Conservation (phyloP, 139 green algal species). For the Auxenochlorella pyrenoidosa region DNA sequence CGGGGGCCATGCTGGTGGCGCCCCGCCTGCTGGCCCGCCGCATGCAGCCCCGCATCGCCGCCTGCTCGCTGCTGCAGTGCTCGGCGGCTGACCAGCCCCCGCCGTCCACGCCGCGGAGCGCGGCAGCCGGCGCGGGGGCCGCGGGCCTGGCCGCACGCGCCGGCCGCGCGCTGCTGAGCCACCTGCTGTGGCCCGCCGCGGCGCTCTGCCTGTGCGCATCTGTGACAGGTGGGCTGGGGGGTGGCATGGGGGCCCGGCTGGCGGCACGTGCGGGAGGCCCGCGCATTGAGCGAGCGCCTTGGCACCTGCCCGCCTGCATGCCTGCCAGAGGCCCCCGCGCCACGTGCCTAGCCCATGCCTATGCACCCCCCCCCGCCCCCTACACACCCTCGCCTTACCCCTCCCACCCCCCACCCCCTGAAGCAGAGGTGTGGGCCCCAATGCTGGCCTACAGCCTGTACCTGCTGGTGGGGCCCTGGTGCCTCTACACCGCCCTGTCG, state of each 20-base stretch:
- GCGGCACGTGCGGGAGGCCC: too few relatives aligned
- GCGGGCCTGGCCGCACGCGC: too few relatives aligned
- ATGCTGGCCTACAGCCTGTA: slow-evolving; percentile 35
- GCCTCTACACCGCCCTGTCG: slow-evolving; percentile 40
- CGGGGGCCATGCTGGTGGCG: slow-evolving; percentile 42
- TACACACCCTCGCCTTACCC: not conserved
- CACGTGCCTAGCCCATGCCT: too few relatives aligned
- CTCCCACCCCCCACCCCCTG: not conserved
- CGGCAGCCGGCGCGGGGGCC: not conserved
- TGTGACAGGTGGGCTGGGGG: not conserved
- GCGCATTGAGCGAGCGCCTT: too few relatives aligned
- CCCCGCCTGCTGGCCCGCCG: slow-evolving; percentile 30
- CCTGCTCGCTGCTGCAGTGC: slow-evolving; percentile 19
- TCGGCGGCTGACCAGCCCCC: not conserved
- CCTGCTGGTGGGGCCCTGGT: slow-evolving; percentile 54
- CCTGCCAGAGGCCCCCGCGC: too few relatives aligned
- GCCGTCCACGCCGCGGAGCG: too few relatives aligned
- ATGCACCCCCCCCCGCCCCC: not conserved
- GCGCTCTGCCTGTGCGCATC: not conserved
- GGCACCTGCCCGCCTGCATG: too few relatives aligned
- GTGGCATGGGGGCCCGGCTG: too few relatives aligned
- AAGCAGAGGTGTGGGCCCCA: slow-evolving; percentile 9
- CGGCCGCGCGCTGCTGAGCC: not conserved
- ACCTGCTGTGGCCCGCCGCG: slow-evolving; percentile 3
- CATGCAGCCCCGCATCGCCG: not conserved